These are phyloP conservation scores for Saccharomyces hybrid DNA, from an alignment of 1,139 yeast species.

Conservation along the genomic window DNA sequence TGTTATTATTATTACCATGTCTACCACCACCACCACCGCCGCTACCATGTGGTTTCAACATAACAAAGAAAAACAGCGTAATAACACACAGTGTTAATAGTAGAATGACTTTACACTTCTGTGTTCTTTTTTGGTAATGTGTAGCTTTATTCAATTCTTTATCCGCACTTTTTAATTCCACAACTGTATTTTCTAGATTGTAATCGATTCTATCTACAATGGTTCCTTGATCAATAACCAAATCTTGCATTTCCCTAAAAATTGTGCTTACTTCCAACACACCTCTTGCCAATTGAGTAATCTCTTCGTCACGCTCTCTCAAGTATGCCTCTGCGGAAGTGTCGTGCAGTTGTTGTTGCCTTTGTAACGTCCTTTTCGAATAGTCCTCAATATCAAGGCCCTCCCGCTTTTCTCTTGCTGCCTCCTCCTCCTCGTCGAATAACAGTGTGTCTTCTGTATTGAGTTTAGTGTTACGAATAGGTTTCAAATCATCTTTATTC, in stretches of 20 bases:
- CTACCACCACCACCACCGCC: not conserved
- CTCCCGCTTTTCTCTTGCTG: conserved; percentile 25
- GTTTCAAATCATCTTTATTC: conserved; percentile 58
- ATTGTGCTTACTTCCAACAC: conserved; percentile 88
- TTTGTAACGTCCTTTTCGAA: conserved; percentile 39
- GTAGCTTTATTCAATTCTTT: conserved; percentile 72
- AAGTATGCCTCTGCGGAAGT: conserved; percentile 36
- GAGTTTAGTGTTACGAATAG: conserved; percentile 17
- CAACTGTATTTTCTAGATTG: conserved; percentile 71
- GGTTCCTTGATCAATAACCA: conserved; percentile 94
- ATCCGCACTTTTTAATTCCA: conserved; percentile 69
- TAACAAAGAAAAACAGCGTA: conserved; percentile 60
- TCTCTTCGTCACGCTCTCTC: conserved; percentile 77
- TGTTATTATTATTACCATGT: not conserved
- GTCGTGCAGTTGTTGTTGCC: conserved; percentile 33
- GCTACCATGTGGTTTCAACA: conserved; percentile 52
- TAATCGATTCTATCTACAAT: conserved; percentile 87
- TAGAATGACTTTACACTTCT: conserved; percentile 82
- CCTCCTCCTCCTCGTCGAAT: conserved; percentile 41
- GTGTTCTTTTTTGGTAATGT: conserved; percentile 75
- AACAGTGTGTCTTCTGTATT: conserved; percentile 9
- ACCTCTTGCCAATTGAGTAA: conserved; percentile 85
- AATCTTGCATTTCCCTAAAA: conserved; percentile 82
- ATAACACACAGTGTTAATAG: conserved; percentile 63
- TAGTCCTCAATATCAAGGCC: conserved; percentile 36